Conservation (phyloP, 2,329 filamentous ascomycete genomes). For the Aspergillus ustus region DNA sequence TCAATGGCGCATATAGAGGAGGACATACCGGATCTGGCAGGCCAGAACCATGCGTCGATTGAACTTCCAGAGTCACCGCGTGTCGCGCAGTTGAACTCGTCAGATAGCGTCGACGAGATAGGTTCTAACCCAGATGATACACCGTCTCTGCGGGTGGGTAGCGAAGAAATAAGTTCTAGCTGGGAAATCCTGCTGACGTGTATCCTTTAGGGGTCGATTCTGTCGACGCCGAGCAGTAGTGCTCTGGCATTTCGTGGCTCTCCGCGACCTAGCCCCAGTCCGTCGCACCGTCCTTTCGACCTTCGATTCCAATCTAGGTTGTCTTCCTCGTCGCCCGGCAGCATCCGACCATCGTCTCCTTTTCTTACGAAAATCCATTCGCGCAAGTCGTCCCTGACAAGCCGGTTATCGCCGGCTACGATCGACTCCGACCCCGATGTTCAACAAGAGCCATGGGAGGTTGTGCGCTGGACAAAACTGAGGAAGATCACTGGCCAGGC, state of each 20-base stretch:
- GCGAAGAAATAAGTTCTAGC: constrained; percentile 54
- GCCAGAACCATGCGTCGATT: constrained; percentile 28
- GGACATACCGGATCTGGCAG: constrained; percentile 32
- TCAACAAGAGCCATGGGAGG: constrained; percentile 87
- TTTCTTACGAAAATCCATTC: constrained; percentile 78
- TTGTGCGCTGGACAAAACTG: constrained; percentile 92
- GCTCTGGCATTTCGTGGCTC: constrained; percentile 71
- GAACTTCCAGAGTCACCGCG: constrained; percentile 32
- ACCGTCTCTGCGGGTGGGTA: constrained; percentile 75
- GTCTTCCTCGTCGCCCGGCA: constrained; percentile 63
- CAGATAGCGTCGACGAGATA: constrained; percentile 65
- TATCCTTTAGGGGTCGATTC: constrained; percentile 53
- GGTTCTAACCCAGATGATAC: constrained; percentile 81
- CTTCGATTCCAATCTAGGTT: constrained; percentile 90
- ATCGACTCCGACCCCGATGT: constrained; percentile 69
- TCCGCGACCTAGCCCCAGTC: constrained; percentile 72
- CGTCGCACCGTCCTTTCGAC: constrained; percentile 90
- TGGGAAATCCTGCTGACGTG: constrained; percentile 52
- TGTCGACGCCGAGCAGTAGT: constrained; percentile 73
- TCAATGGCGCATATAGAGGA: constrained; percentile 30
- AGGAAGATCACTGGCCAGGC: constrained; percentile 86
- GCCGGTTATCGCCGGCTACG: constrained; percentile 65
- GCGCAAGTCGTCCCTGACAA: constrained; percentile 77
- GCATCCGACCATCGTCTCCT: constrained; percentile 75
- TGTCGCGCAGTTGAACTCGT: constrained; percentile 22